Conservation (phyloP, 345 rosid species). For the Pugionium dolabratum region DNA sequence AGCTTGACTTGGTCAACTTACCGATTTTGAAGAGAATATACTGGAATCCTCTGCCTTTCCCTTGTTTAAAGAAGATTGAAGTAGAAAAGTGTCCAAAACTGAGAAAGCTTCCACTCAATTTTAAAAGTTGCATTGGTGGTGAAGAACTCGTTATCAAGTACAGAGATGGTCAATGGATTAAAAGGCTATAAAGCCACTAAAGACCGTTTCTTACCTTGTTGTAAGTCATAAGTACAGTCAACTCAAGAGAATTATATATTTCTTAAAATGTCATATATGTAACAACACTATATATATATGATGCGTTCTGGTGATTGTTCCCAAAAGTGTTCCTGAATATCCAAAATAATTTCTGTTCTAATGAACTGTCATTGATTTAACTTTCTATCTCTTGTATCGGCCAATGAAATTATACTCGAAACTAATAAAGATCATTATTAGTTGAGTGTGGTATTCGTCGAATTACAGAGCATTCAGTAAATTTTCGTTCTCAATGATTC, state of each 20-base stretch:
- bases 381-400: constrained; percentile 7
- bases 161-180: constrained; percentile 9
- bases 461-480: constrained; percentile 24
- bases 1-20: constrained; percentile 2
- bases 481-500: constrained; percentile 32
- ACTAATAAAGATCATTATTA: constrained; percentile 20
- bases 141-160: neutral
- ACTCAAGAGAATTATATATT: too few relatives aligned
- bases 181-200: constrained; percentile 19
- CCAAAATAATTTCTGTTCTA: too few relatives aligned
- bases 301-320: too few relatives aligned
- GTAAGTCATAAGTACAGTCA: too few relatives aligned
- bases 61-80: constrained; percentile 6
- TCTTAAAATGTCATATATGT: too few relatives aligned
- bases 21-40: constrained; percentile 22
- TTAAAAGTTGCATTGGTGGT: constrained; percentile 4
- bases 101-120: constrained; percentile 23
- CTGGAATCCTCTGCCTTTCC: constrained; percentile 16
- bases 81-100: constrained; percentile 18
- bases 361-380: neutral
- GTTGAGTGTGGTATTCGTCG: constrained; percentile 33
- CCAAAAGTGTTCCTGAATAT: too few relatives aligned
- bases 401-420: constrained; percentile 7
- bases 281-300: too few relatives aligned
- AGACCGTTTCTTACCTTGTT: constrained; percentile 17